These are phyloP conservation scores for Epicoccum nigrum DNA, from an alignment of 2,329 filamentous ascomycete genomes.

Conservation along the genomic window DNA sequence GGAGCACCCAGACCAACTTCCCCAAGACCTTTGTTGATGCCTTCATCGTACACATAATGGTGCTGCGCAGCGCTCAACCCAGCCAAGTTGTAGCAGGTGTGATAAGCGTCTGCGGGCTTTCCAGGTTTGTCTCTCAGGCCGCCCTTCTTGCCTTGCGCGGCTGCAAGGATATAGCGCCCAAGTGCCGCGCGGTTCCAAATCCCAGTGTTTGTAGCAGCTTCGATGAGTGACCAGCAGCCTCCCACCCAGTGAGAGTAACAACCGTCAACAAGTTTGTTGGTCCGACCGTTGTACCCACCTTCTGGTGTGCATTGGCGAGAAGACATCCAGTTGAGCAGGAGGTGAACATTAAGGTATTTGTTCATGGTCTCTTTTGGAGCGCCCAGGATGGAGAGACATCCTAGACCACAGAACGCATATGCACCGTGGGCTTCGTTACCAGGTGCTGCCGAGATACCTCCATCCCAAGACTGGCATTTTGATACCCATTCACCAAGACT, in stretches of 20 bases:
- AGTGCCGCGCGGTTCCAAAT: constrained; percentile 85
- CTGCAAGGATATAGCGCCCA: constrained; percentile 86
- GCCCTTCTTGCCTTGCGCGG: constrained; percentile 80
- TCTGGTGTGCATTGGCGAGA: constrained; percentile 89
- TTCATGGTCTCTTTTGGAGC: constrained; percentile 75
- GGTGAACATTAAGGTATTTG: constrained; percentile 76
- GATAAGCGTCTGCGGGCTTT: constrained; percentile 86
- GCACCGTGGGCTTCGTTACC: constrained; percentile 92
- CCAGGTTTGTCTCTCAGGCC: constrained; percentile 93
- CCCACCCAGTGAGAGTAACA: constrained; percentile 99
- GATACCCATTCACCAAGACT: constrained; percentile 80
- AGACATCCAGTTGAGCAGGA: constrained; percentile 85
- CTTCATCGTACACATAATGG: constrained; percentile 56
- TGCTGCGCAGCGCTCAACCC: constrained; percentile 85
- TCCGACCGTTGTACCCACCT: constrained; percentile 89
- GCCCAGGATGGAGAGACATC: constrained; percentile 84
- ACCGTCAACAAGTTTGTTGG: constrained; percentile 96
- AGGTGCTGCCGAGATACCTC: constrained; percentile 85
- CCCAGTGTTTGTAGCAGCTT: constrained; percentile 66
- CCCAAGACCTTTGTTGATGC: constrained; percentile 39
- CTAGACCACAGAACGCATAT: constrained; percentile 93
- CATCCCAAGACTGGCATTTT: constrained; percentile 93
- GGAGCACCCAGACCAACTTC: constrained; percentile 44
- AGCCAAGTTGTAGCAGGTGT: constrained; percentile 88
- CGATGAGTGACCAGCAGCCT: constrained; percentile 88